Base-by-base conservation (phyloP, 108 stramenopile genomes). In the Tribonema minus region DNA sequence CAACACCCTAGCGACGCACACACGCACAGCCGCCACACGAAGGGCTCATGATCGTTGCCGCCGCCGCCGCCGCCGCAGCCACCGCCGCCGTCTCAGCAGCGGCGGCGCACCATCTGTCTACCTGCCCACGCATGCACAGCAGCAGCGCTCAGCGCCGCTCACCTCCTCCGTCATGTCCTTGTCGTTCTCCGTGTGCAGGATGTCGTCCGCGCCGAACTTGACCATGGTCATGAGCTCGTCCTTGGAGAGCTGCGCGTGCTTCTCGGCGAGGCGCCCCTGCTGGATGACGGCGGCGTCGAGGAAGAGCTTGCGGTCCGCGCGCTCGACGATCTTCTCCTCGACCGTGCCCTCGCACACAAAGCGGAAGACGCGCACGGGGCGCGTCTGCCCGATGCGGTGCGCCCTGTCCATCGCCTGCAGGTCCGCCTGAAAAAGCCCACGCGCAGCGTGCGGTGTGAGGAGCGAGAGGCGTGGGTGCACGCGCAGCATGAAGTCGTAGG, bases 271-370 rank as follows among this genome's bases (percentile, higher is more conserved):
- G 1, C 80, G 63, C 26, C 80, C 80, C 80, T 81, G 97, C 87
- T 99, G 97, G 81, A 99, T 96, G 32, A 99, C 97, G 30, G 96
- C 96, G 27, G 98, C 97, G 80, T 99, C 98, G 37, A 99, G 88
- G 84, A 96, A 99, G 15, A 99, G 91, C 87, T 99, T 99, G 32
- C 92, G 87, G 79, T 97, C 96, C 2, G 98, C 98, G 31, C 98
- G 89, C 83, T 99, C 96, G 29, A 97, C 95, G 63, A 98, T 97
- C 86, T 96, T 97, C 83, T 98, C 97, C 85, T 96, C 97, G 12
- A 98, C 96, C 4, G 95, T 96, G 29, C 95, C 94, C 79, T 98
- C 95, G 1, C 94, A 92, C 39, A 98, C 78, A 81, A 98, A 95
- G 39, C 97, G 89, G 85, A 98, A 98, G 0, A 98, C 97, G 70